These are phyloP conservation scores for Colletotrichum camelliae DNA, from an alignment of 2,329 filamentous ascomycete genomes.

Conservation along the genomic window DNA sequence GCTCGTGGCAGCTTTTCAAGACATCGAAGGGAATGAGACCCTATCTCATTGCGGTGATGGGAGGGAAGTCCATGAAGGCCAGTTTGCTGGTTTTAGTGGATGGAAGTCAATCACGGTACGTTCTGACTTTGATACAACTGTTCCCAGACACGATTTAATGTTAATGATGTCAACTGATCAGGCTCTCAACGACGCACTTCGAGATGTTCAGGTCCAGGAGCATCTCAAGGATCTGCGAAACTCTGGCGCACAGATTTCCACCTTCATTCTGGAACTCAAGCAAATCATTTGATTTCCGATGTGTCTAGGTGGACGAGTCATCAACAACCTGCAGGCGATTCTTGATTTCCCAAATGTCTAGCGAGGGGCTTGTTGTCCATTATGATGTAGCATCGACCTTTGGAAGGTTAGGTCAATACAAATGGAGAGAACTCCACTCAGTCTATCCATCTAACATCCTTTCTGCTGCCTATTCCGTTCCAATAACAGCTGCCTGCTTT, in stretches of 20 bases:
- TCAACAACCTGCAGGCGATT: not conserved
- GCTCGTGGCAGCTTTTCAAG: not conserved
- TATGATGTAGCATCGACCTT: not conserved
- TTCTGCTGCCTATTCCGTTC: not conserved
- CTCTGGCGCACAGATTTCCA: not conserved
- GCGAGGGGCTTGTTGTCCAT: not conserved
- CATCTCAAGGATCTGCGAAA: not conserved
- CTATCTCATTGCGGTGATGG: not conserved
- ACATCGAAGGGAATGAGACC: not conserved
- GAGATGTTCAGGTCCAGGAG: not conserved
- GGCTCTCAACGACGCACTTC: not conserved
- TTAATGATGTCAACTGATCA: not conserved
- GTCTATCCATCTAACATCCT: not conserved
- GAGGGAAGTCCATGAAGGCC: not conserved
- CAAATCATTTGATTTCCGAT: not conserved
- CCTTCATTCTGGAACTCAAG: not conserved
- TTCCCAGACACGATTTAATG: not conserved
- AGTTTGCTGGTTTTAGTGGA: constrained; percentile 1
- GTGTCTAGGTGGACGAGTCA: not conserved
- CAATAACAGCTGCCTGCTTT: not conserved
- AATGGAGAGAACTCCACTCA: not conserved
- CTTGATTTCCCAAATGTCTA: not conserved
- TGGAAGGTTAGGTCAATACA: not conserved
- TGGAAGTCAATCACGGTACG: not conserved
- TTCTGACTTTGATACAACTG: not conserved